A percentile compares a stretch with the other conserved stretches of the same genome.
Evolutionary conservation across 768 basidiomycete genomes (phyloP).

Genomic region (Xerocomus brunneocitrinus): DNA sequence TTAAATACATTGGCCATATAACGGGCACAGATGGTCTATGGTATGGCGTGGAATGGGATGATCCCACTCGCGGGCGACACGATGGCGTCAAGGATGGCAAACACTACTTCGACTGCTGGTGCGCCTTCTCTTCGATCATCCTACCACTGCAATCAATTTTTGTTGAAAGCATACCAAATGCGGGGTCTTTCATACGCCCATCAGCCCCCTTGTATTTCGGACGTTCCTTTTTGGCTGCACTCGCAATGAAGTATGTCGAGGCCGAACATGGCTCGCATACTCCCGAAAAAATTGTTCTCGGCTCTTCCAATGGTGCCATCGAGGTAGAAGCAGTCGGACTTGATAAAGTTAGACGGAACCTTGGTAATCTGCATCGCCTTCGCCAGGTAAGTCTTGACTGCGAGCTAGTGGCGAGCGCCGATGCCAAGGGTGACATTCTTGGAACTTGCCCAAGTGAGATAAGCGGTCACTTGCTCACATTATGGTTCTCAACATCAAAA

Average conservation of each 20-base stretch:
- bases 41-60: slow-evolving; percentile 99
- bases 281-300: slow-evolving; percentile 64
- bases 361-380: slow-evolving; percentile 61
- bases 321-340: slow-evolving; percentile 82
- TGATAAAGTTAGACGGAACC: slow-evolving; percentile 69
- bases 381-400: slow-evolving; percentile 78
- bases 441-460: slow-evolving; percentile 65
- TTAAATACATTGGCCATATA: slow-evolving; percentile 66
- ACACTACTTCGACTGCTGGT: slow-evolving; percentile 79
- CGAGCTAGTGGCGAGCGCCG: slow-evolving; percentile 53
- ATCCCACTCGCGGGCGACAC: slow-evolving; percentile 79
- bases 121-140: slow-evolving; percentile 20
- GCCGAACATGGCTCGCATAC: slow-evolving; percentile 44
- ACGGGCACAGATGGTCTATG: slow-evolving; percentile 62
- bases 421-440: slow-evolving; percentile 46
- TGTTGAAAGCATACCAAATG: slow-evolving; percentile 45
- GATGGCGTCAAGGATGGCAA: slow-evolving; percentile 75
- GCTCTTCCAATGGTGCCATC: slow-evolving; percentile 79
- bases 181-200: slow-evolving; percentile 81
- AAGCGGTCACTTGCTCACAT: slow-evolving; percentile 6
- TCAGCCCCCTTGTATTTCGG: slow-evolving; percentile 56
- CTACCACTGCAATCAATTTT: slow-evolving; percentile 6
- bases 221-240: slow-evolving; percentile 66
- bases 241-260: slow-evolving; percentile 77
- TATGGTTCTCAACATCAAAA: slow-evolving; percentile 12